Percentiles rank a stretch among this genome's conserved stretches.
Conservation (phyloP, 176 grass and related monocot species). For the Melocanna baccifera region DNA sequence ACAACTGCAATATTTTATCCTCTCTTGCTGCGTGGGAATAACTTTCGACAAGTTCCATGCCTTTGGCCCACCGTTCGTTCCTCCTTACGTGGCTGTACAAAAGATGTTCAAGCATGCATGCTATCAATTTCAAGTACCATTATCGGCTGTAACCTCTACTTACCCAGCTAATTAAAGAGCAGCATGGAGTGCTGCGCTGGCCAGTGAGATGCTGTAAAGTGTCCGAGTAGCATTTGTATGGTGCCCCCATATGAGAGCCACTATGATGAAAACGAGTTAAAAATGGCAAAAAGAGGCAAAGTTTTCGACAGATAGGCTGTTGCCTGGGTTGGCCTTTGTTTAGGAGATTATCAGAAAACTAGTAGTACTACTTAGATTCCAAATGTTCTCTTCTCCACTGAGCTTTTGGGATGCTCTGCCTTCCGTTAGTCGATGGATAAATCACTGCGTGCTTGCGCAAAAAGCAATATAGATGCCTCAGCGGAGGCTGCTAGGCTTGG, state of each 20-base stretch:
- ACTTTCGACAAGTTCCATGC: constrained; percentile 34
- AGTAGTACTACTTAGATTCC: constrained; percentile 36
- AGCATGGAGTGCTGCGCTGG: constrained; percentile 10
- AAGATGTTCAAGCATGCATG: neutral
- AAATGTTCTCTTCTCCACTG: constrained; percentile 20
- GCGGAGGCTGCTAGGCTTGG: neutral
- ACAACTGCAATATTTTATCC: constrained; percentile 1
- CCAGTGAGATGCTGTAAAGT: constrained; percentile 43
- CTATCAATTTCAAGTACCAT: constrained; percentile 30
- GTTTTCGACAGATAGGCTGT: neutral
- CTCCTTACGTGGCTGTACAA: neutral
- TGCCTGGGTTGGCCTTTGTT: neutral
- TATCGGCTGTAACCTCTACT: constrained; percentile 27
- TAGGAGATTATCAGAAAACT: constrained; percentile 1
- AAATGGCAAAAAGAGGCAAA: neutral
- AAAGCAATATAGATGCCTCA: neutral
- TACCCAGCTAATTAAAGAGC: constrained; percentile 27
- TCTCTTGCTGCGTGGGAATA: constrained; percentile 29
- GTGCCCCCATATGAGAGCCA: constrained; percentile 34
- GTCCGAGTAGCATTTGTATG: neutral
- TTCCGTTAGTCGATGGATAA: neutral
- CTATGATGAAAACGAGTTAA: neutral
- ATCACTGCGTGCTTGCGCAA: constrained; percentile 9
- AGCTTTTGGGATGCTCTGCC: constrained; percentile 18
- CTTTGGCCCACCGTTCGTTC: neutral